Evolutionary conservation across 495 filamentous ascomycete species (phyloP).

Genomic region (Aspergillus hancockii): DNA sequence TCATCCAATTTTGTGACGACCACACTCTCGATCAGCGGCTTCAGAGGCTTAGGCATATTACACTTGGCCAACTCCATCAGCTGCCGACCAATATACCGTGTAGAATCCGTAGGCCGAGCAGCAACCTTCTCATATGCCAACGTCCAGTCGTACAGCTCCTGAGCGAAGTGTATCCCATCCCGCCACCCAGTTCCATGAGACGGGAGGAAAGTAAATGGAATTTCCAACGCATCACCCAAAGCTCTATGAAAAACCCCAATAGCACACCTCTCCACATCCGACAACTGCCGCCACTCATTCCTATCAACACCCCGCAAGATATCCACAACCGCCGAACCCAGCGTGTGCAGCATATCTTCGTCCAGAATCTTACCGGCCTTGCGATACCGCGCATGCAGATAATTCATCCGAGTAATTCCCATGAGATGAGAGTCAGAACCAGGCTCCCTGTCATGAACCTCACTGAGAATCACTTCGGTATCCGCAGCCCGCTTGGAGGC

Average conservation of each 20-base stretch:
- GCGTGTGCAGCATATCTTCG: constrained; percentile 44
- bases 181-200: constrained; percentile 44
- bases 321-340: constrained; percentile 43
- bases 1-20: constrained; percentile 8
- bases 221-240: constrained; percentile 35
- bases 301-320: constrained; percentile 37
- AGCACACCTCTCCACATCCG: constrained; percentile 38
- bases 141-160: constrained; percentile 51
- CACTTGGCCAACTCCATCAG: constrained; percentile 6
- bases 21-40: constrained; percentile 2
- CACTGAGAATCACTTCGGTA: constrained; percentile 33
- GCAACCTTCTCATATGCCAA: constrained; percentile 42
- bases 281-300: constrained; percentile 44
- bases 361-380: constrained; percentile 43
- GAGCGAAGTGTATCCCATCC: constrained; percentile 54
- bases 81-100: background rate
- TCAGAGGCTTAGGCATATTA: constrained; percentile 5
- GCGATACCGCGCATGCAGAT: constrained; percentile 52
- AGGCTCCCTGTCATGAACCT: constrained; percentile 25
- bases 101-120: constrained; percentile 11
- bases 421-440: constrained; percentile 15
- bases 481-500: constrained; percentile 38
- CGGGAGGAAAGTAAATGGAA: constrained; percentile 18
- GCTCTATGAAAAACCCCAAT: constrained; percentile 43
- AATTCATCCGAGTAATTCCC: constrained; percentile 59